These are phyloP conservation scores for Mortierella polycephala DNA, from an alignment of 371 early-diverging fungal species.

Conservation along the genomic window DNA sequence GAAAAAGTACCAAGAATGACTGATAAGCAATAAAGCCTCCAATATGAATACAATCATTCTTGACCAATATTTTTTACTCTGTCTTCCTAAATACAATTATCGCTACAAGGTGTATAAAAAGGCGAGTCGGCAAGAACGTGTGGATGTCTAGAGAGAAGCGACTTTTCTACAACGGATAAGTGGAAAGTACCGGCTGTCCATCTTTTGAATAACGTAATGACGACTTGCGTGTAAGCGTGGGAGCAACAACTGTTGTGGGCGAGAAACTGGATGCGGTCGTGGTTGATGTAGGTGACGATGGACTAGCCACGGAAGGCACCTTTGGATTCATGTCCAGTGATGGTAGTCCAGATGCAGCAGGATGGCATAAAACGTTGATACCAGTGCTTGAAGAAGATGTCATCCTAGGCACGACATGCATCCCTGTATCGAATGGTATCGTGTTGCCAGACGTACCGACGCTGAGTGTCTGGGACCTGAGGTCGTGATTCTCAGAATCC, in stretches of 20 bases:
- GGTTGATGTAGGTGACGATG: not conserved
- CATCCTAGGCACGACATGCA: too few relatives aligned
- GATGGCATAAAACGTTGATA: constrained; percentile 13
- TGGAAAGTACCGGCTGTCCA: not conserved
- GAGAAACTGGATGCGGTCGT: constrained; percentile 1
- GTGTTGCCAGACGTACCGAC: not conserved
- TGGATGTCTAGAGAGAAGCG: too few relatives aligned
- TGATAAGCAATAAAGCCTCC: too few relatives aligned
- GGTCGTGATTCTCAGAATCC: constrained; percentile 33
- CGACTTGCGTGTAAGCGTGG: constrained; percentile 20
- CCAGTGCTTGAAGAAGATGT: too few relatives aligned
- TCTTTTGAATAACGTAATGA: constrained; percentile 25
- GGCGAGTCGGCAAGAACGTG: too few relatives aligned
- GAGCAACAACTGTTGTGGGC: not conserved
- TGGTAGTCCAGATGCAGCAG: constrained; percentile 10
- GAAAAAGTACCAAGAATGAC: not conserved
- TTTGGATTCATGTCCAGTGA: constrained; percentile 17
- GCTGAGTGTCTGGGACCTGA: constrained; percentile 25
- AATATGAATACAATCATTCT: too few relatives aligned
- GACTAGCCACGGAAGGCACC: not conserved
- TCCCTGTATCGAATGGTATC: too few relatives aligned
- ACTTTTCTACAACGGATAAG: too few relatives aligned
- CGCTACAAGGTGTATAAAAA: too few relatives aligned
- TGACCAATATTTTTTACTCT: too few relatives aligned
- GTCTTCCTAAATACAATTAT: too few relatives aligned